A percentile compares a stretch with the other conserved stretches of the same genome.
phyloP scores from a whole-genome alignment of 2,329 filamentous ascomycete genomes.

The Xylariaceae sp. region DNA sequence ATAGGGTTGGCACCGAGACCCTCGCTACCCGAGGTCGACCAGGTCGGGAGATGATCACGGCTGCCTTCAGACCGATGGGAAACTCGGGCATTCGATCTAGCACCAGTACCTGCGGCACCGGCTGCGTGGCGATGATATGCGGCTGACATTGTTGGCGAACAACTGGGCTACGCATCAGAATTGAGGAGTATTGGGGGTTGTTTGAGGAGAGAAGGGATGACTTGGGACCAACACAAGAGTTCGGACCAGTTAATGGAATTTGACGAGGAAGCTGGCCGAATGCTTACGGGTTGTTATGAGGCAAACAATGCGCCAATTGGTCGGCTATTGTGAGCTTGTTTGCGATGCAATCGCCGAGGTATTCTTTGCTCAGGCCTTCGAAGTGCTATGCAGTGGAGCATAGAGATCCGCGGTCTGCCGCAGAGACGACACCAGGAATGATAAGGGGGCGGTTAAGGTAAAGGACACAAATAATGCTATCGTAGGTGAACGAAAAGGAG shows the following conservation, averaged over 20 bases:
- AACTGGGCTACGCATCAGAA: neutral
- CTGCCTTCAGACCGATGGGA: conserved; percentile 4
- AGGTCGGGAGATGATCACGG: conserved; percentile 8
- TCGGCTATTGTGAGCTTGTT: no score
- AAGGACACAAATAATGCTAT: neutral
- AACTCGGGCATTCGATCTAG: conserved; percentile 4
- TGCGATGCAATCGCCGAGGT: no score
- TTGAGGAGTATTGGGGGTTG: neutral
- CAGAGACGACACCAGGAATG: no score
- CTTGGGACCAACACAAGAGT: neutral
- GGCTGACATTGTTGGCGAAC: conserved; percentile 7
- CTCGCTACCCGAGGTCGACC: conserved; percentile 21
- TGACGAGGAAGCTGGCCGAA: no score
- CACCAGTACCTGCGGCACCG: conserved; percentile 6
- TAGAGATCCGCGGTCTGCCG: no score
- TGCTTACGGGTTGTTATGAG: no score
- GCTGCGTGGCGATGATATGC: conserved; percentile 13
- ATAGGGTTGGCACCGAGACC: conserved; percentile 11
- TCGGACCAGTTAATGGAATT: no score
- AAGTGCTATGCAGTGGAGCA: neutral
- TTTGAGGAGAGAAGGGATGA: neutral
- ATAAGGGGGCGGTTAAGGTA: neutral
- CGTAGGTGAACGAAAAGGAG: neutral
- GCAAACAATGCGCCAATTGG: no score
- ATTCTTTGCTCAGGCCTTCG: no score